A percentile compares a stretch with the other conserved stretches of the same genome.
phyloP scores from a whole-genome alignment of 78 protist genomes.

The Dictyostelium purpureum region DNA sequence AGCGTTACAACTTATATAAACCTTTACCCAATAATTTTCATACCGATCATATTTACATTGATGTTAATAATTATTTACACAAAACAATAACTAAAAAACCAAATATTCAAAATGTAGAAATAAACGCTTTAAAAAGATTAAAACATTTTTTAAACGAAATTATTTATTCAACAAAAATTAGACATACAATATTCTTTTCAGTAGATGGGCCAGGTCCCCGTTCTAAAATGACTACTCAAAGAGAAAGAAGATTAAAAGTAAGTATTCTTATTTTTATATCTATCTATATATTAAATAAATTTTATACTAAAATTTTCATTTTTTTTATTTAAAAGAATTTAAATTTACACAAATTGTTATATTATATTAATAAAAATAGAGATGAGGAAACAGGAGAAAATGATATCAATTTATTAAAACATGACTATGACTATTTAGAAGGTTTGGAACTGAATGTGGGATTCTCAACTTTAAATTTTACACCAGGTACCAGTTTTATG shows the following conservation, averaged over 20 bases:
- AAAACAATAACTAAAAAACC: neutral
- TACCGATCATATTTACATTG: neutral
- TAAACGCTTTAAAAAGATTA: neutral
- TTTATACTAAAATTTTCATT: no score
- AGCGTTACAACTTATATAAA: neutral
- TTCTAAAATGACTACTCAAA: constrained; percentile 22
- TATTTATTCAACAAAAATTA: neutral
- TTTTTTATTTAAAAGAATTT: neutral
- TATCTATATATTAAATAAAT: neutral
- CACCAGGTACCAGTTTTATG: constrained; percentile 50
- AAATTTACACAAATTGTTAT: neutral
- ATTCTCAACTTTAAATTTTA: constrained; percentile 18
- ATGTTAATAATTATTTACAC: neutral
- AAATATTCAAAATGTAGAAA: neutral
- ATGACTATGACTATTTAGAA: neutral
- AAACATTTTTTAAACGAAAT: neutral
- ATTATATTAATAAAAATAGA: neutral
- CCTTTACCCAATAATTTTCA: neutral
- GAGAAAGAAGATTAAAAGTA: constrained; percentile 46
- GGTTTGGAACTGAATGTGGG: neutral
- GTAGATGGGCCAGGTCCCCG: constrained; percentile 62
- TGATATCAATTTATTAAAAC: neutral
- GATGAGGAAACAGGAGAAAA: neutral
- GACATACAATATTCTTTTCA: constrained; percentile 1
- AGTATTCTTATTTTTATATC: neutral